Conservation (phyloP, 1,284 basidiomycete genomes). For the Phlebopus sp. region DNA sequence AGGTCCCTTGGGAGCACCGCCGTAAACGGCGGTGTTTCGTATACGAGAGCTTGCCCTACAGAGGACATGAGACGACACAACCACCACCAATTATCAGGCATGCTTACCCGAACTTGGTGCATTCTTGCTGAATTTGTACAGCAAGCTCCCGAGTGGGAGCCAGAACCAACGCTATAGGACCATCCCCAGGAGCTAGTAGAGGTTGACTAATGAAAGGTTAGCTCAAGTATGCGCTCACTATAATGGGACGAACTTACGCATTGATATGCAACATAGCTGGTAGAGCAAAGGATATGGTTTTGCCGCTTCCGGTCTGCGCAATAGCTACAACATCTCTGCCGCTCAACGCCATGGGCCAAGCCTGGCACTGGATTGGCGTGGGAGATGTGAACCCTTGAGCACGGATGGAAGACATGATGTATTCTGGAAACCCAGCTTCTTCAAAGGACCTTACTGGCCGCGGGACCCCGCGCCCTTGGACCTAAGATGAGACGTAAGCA, state of each 20-base stretch:
- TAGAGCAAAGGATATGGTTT: constrained; percentile 97
- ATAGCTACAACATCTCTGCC: constrained; percentile 96
- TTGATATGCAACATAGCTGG: constrained; percentile 99
- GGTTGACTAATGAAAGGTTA: constrained; percentile 65
- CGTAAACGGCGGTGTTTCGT: constrained; percentile 97
- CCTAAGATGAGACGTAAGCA: constrained; percentile 40
- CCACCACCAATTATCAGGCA: not conserved
- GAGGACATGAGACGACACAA: constrained; percentile 7
- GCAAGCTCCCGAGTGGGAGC: constrained; percentile 98
- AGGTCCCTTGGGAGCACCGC: constrained; percentile 97
- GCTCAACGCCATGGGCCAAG: constrained; percentile 96
- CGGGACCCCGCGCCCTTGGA: constrained; percentile 87
- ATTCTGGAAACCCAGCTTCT: constrained; percentile 95
- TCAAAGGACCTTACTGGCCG: constrained; percentile 91
- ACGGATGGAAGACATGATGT: constrained; percentile 90
- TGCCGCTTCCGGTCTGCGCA: constrained; percentile 94
- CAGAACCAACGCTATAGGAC: constrained; percentile 94
- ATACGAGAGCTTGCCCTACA: constrained; percentile 87
- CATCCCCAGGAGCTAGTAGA: constrained; percentile 89
- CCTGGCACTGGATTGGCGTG: constrained; percentile 96
- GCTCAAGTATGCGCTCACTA: constrained; percentile 11
- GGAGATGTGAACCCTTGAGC: constrained; percentile 90
- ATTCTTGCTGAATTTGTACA: constrained; percentile 98
- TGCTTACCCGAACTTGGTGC: constrained; percentile 90
- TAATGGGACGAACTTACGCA: constrained; percentile 58